Conservation (phyloP, 1,284 basidiomycete species). For the Waitea zeae region DNA sequence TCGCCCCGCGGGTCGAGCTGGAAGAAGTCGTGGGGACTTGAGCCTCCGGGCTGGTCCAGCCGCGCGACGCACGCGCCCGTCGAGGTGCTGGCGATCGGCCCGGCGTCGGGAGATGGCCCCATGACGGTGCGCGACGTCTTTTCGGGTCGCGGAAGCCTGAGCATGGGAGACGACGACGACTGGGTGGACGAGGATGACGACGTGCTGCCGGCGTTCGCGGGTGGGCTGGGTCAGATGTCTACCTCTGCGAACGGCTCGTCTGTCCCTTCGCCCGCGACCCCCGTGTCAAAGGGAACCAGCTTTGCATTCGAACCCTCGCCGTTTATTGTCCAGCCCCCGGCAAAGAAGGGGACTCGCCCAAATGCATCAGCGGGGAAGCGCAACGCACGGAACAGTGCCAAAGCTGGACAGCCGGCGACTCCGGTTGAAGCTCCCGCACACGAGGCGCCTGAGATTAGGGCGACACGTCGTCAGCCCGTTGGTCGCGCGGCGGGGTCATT, state of each 20-base stretch:
- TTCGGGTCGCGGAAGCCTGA: slow-evolving; percentile 40
- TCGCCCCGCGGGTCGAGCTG: slow-evolving; percentile 70
- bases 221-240: slow-evolving; percentile 58
- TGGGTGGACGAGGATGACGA: slow-evolving; percentile 79
- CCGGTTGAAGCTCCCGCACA: slow-evolving; percentile 11
- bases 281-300: too few species aligned
- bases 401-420: slow-evolving; percentile 6
- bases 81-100: slow-evolving; percentile 52
- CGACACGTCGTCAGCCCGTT: slow-evolving; percentile 39
- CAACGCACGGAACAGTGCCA: slow-evolving; percentile 9
- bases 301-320: too few species aligned
- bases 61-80: slow-evolving; percentile 50
- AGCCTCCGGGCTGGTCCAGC: slow-evolving; percentile 69
- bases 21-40: slow-evolving; percentile 75
- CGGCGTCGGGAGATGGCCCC: slow-evolving; percentile 22
- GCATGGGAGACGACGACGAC: slow-evolving; percentile 56
- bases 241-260: slow-evolving; percentile 15
- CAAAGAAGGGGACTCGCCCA: slow-evolving; percentile 12
- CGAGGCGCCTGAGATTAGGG: slow-evolving; percentile 33
- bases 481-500: slow-evolving; percentile 39
- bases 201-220: slow-evolving; percentile 43
- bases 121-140: slow-evolving; percentile 56
- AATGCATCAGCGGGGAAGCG: slow-evolving; percentile 7
- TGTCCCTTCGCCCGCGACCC: not conserved
- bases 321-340: slow-evolving; percentile 7